phyloP scores from a whole-genome alignment of 352 stramenopile species.

The Phytophthora sp. region DNA sequence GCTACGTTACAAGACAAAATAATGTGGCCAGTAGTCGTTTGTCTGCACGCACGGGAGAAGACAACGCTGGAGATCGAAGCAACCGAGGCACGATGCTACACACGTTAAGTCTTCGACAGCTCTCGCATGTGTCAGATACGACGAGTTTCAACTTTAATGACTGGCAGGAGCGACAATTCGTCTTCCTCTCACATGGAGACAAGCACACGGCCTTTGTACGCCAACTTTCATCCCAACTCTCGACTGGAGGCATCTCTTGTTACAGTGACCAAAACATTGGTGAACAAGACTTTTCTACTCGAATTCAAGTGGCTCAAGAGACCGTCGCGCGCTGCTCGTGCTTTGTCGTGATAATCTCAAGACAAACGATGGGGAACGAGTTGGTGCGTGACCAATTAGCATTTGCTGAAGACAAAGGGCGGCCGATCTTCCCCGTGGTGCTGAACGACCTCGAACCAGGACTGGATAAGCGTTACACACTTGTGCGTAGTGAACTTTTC shows the following conservation, averaged over 20 bases:
- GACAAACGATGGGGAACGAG: constrained; percentile 60
- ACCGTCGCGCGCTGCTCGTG: constrained; percentile 71
- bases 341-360: constrained; percentile 74
- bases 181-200: constrained; percentile 32
- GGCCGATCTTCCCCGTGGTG: constrained; percentile 73
- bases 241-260: constrained; percentile 6
- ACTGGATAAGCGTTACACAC: constrained; percentile 74
- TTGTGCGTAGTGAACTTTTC: constrained; percentile 71
- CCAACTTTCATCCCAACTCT: constrained; percentile 9
- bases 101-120: not conserved
- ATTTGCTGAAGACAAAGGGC: constrained; percentile 78
- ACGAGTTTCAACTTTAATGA: constrained; percentile 6
- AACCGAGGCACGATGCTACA: constrained; percentile 25
- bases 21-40: constrained; percentile 37
- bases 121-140: no score
- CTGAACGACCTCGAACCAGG: constrained; percentile 65
- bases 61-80: no score
- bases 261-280: constrained; percentile 23
- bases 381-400: constrained; percentile 76
- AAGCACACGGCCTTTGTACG: constrained; percentile 17
- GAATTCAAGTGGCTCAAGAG: constrained; percentile 45
- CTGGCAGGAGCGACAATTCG: constrained; percentile 13
- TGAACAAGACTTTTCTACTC: constrained; percentile 22
- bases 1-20: constrained; percentile 43
- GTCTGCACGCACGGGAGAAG: no score